These are phyloP conservation scores for Silene latifolia DNA, from an alignment of 148 eudicot species.

Conservation along the genomic window DNA sequence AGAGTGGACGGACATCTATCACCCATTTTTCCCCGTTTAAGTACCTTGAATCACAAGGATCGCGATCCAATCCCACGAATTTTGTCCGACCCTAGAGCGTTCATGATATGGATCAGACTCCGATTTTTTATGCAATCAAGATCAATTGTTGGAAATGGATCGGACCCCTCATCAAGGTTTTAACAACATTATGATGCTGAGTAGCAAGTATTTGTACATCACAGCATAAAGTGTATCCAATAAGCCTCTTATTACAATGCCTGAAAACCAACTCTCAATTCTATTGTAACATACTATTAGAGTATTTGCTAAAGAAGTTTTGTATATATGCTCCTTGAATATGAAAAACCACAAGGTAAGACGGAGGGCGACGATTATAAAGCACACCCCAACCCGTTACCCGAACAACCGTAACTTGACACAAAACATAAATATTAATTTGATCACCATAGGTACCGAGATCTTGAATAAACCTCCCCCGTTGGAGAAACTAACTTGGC, in stretches of 20 bases:
- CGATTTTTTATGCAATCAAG: background rate
- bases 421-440: background rate
- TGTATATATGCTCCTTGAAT: background rate
- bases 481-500: conserved; percentile 1
- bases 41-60: background rate
- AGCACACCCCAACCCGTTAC: conserved; percentile 8
- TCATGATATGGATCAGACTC: background rate
- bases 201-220: background rate
- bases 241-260: background rate
- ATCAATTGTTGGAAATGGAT: background rate
- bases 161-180: background rate
- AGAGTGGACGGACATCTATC: background rate
- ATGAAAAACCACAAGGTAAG: background rate
- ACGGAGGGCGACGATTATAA: conserved; percentile 10
- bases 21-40: background rate
- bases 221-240: background rate
- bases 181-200: background rate
- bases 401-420: background rate
- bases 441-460: background rate
- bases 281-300: background rate
- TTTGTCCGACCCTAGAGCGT: background rate
- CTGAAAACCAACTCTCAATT: background rate
- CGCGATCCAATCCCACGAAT: background rate
- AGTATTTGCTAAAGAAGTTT: background rate
- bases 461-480: conserved; percentile 8